Evolutionary conservation across 345 rosid genomes (phyloP), one percentile per base, ranked within the genome.

Genomic region (Aquilaria malaccensis): DNA sequence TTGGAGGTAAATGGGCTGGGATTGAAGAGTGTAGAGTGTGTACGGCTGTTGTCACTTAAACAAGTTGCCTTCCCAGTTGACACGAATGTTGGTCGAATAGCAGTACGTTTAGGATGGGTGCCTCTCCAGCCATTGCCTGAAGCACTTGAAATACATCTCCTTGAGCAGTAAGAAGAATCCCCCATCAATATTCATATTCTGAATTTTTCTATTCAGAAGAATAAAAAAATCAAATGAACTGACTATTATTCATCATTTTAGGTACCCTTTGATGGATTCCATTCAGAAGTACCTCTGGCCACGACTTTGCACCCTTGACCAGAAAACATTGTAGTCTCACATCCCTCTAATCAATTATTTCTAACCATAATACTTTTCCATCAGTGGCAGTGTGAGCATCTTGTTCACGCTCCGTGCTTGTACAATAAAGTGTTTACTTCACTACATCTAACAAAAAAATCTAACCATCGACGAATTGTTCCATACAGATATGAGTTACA

Each of bases 41-140:
- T 84, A 5, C 83, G 88, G 30, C 82, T 85, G 37, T 69, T 91
- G 70, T 58, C 82, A 13, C 84, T 88, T 63, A 68, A 69, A 48
- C 82, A 79, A 33, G 58, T 63, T 37, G 91, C 91, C 31, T 88
- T 88, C 53, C 94, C 91, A 11, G 91, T 88, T 66, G 91, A 85
- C 56, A 71, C 76, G n/a, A 86, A 91, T 76, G 91, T 91, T 33
- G 89, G 70, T 11, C 81, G 94, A 4, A 83, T 85, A 62, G 80
- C 81, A 2, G 85, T 91, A 50, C 84, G 96, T 2, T 74, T 91
- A 48, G 94, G 91, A 58, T 86, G 94, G 97, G 87, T 84, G 57
- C 96, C 94, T 11, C 78, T 88, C 30, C 70, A 83, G 66, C 80
- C 86, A 48, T 68, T 85, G 2, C 83, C 94, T 3, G 80, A 69